phyloP scores from a whole-genome alignment of 2,329 filamentous ascomycete species.

The Lachnellula suecica region DNA sequence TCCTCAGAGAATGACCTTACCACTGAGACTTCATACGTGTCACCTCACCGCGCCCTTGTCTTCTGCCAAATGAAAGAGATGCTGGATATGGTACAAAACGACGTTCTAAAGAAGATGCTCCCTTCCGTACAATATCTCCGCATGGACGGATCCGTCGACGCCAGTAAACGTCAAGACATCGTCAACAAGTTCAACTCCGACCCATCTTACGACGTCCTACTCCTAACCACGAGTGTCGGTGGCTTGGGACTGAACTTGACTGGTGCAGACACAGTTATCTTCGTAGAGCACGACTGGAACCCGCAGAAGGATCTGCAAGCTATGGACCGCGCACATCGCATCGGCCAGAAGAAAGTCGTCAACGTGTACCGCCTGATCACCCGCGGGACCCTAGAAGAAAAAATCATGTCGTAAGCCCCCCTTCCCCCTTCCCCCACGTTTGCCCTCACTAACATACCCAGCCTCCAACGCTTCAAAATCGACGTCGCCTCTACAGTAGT shows the following conservation, averaged over 20 bases:
- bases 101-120: constrained; percentile 86
- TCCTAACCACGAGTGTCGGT: constrained; percentile 93
- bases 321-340: constrained; percentile 97
- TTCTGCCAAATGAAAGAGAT: constrained; percentile 99
- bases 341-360: constrained; percentile 99
- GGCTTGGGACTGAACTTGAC: constrained; percentile 93
- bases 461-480: constrained; percentile 98
- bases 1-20: constrained; percentile 51
- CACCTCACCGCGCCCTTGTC: constrained; percentile 90
- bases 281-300: constrained; percentile 99
- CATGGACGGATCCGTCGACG: constrained; percentile 91
- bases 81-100: constrained; percentile 97
- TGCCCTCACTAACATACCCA: constrained; percentile 36
- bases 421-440: constrained; percentile 15
- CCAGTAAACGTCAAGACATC: constrained; percentile 91
- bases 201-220: constrained; percentile 89
- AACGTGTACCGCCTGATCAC: constrained; percentile 98
- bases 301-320: constrained; percentile 97
- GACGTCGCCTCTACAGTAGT: constrained; percentile 97
- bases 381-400: constrained; percentile 93
- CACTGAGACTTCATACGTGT: constrained; percentile 75
- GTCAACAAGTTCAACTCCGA: constrained; percentile 99
- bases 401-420: constrained; percentile 75
- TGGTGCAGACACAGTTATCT: constrained; percentile 97
- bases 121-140: constrained; percentile 90